A percentile compares a stretch with the other conserved stretches of the same genome.
Conservation (phyloP, 1,139 yeast genomes). For the Blastobotrys buckinghamii region DNA sequence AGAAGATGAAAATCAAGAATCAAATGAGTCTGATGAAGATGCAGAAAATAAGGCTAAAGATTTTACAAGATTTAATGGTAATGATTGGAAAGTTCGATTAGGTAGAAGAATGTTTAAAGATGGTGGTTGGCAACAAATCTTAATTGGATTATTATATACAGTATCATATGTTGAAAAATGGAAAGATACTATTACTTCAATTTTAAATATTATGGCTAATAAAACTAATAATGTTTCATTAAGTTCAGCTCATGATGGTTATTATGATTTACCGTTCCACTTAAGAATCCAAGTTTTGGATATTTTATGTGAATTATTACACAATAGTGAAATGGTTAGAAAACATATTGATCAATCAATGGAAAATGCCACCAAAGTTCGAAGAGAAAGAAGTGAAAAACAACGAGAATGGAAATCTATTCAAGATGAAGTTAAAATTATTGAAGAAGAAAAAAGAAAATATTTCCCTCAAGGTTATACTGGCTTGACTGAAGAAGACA, state of each 20-base stretch:
- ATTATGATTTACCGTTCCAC: constrained; percentile 45
- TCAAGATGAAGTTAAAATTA: constrained; percentile 45
- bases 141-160: constrained; percentile 58
- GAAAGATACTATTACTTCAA: constrained; percentile 41
- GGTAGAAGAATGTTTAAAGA: constrained; percentile 70
- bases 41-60: constrained; percentile 30
- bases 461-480: constrained; percentile 22
- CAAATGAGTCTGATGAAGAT: constrained; percentile 13
- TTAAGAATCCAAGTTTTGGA: constrained; percentile 49
- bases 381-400: constrained; percentile 65
- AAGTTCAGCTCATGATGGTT: constrained; percentile 44
- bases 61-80: constrained; percentile 54
- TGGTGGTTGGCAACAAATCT: constrained; percentile 78
- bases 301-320: constrained; percentile 52
- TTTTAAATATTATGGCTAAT: constrained; percentile 55
- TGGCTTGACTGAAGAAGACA: constrained; percentile 13
- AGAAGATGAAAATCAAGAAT: constrained; percentile 14
- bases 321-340: constrained; percentile 56
- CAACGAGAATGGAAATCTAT: constrained; percentile 52
- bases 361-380: constrained; percentile 55
- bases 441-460: constrained; percentile 28
- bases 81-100: constrained; percentile 72
- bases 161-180: constrained; percentile 57
- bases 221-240: constrained; percentile 45
- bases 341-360: constrained; percentile 60